Conservation (phyloP, 139 green algal genomes). For the Desmodesmus armatus region DNA sequence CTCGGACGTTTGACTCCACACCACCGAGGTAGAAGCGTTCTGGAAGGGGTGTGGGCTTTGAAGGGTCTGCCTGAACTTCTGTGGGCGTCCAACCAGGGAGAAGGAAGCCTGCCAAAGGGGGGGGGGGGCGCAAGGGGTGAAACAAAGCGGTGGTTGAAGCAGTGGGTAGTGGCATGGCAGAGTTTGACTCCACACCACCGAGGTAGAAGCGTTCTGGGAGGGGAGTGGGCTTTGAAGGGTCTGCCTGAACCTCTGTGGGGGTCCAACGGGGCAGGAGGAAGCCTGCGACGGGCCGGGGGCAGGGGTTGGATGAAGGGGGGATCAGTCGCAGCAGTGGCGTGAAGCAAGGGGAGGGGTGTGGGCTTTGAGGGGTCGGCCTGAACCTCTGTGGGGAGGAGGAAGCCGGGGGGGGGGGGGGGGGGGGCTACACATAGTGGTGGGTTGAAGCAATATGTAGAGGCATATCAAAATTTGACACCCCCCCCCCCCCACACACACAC, state of each 20-base stretch:
- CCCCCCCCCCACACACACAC: too few species aligned
- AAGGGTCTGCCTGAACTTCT: neutral
- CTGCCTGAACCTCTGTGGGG: neutral
- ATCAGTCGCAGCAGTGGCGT: too few species aligned
- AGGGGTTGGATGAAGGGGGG: too few species aligned
- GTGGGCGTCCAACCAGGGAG: slow-evolving; percentile 1
- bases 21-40: slow-evolving; percentile 30
- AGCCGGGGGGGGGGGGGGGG: too few species aligned
- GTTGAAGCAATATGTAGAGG: too few species aligned
- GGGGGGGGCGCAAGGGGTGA: too few species aligned
- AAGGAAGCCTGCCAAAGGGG: slow-evolving; percentile 20
- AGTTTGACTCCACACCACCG: slow-evolving; percentile 33
- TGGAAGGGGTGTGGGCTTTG: slow-evolving; percentile 1
- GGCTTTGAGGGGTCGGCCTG: neutral
- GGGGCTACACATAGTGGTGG: too few species aligned
- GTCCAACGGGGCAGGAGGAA: slow-evolving; percentile 16
- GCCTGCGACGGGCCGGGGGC: too few species aligned
- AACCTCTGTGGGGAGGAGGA: neutral
- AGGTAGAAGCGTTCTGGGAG: slow-evolving; percentile 27
- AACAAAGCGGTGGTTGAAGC: too few species aligned
- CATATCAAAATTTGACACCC: too few species aligned
- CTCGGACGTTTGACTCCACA: slow-evolving; percentile 37
- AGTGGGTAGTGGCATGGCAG: too few species aligned
- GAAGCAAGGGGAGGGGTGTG: slow-evolving; percentile 8
- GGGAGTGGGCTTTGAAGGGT: neutral